A percentile compares a stretch with the other conserved stretches of the same genome.
Conservation (phyloP, 352 stramenopile species). For the Phytophthora capsici region DNA sequence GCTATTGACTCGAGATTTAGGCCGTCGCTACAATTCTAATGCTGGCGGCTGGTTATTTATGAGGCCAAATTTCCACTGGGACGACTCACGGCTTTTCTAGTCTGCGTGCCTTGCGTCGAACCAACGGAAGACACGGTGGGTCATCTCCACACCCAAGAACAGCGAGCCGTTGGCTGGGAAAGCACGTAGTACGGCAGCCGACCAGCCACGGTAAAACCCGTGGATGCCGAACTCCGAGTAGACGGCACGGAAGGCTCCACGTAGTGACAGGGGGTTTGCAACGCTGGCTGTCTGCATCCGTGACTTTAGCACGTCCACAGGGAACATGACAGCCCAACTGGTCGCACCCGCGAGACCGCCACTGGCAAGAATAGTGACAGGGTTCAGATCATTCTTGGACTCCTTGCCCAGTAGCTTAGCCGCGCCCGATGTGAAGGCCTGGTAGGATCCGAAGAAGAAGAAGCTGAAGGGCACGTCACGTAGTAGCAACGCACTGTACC, state of each 20-base stretch:
- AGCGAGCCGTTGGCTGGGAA: conserved; percentile 91
- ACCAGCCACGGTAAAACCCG: conserved; percentile 90
- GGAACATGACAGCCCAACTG: conserved; percentile 88
- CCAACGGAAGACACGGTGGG: conserved; percentile 79
- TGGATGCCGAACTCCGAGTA: conserved; percentile 72
- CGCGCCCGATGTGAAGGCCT: conserved; percentile 70
- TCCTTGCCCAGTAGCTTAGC: conserved; percentile 52
- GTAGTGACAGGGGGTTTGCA: conserved; percentile 39
- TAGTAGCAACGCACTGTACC: conserved; percentile 84
- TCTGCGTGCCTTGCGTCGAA: conserved; percentile 41
- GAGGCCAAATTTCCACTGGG: conserved; percentile 12
- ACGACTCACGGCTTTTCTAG: conserved; percentile 10
- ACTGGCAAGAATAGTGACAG: conserved; percentile 71
- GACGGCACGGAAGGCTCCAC: conserved; percentile 58
- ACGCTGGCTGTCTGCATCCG: conserved; percentile 72
- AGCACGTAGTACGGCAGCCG: conserved; percentile 79
- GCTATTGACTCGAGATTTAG: conserved; percentile 14
- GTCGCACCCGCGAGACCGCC: conserved; percentile 81
- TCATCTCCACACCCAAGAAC: conserved; percentile 91
- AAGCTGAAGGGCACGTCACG: conserved; percentile 92
- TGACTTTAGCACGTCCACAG: conserved; percentile 86
- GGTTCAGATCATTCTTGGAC: conserved; percentile 80
- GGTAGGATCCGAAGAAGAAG: conserved; percentile 90
- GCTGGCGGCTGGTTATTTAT: conserved; percentile 21
- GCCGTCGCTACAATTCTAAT: conserved; percentile 27